Percentiles rank a stretch among this genome's conserved stretches.
Evolutionary conservation across 176 grass and related monocot genomes (phyloP).

Genomic region (Sorghum bicolor): DNA sequence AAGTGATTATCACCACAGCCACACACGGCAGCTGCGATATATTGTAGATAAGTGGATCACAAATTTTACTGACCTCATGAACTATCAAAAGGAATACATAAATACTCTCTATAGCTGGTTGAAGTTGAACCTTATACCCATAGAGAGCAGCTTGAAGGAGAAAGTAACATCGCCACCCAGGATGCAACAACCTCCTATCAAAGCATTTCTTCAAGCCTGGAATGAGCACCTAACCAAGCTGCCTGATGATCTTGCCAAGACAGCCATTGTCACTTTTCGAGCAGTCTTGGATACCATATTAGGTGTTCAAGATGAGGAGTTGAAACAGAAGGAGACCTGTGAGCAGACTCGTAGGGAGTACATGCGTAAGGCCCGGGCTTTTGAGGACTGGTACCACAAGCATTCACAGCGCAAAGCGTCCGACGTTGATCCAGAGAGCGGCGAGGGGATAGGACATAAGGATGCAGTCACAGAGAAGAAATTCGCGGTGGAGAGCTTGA

Average conservation of each 20-base stretch:
- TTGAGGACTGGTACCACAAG: constrained; percentile 93
- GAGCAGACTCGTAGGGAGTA: constrained; percentile 64
- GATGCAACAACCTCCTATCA: constrained; percentile 67
- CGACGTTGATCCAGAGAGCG: constrained; percentile 48
- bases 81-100: constrained; percentile 78
- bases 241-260: constrained; percentile 78
- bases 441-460: constrained; percentile 46
- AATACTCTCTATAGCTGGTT: constrained; percentile 73
- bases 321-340: constrained; percentile 82
- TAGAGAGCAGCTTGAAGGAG: constrained; percentile 95
- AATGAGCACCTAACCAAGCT: constrained; percentile 69
- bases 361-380: constrained; percentile 55
- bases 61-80: constrained; percentile 71
- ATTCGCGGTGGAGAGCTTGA: constrained; percentile 61
- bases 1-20: constrained; percentile 71
- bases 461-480: constrained; percentile 68
- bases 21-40: constrained; percentile 64
- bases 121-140: constrained; percentile 84
- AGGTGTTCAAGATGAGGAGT: constrained; percentile 80
- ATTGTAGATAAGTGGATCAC: constrained; percentile 76
- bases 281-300: constrained; percentile 79
- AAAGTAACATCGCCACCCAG: constrained; percentile 82
- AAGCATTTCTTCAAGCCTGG: constrained; percentile 77
- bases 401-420: constrained; percentile 43
- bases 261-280: constrained; percentile 68